Base-by-base conservation (phyloP, 768 basidiomycete species). In the Leccinum boreale region DNA sequence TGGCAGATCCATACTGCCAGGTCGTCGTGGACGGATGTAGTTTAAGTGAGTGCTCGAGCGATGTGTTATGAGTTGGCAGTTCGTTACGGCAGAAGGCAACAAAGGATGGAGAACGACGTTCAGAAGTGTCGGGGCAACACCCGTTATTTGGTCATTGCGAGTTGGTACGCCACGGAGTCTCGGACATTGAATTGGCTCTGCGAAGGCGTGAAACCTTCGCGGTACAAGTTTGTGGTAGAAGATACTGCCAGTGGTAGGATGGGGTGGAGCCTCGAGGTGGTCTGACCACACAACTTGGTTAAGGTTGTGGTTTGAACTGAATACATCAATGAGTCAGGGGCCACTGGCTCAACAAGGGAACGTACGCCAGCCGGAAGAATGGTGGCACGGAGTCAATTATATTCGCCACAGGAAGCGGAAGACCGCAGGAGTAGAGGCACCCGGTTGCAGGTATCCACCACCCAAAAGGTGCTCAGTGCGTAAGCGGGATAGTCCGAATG, bases 121-220 rank as follows among this genome's bases (percentile, higher is more conserved):
- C 50, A 44, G 35, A 29, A 35, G 50, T 49, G 42, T n/a, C 14
- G 51, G 24, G 36, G 14, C 29, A 35, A 15, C 44, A 19, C 42
- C 19, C 47, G 47, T 53, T 54, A 56, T 51, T 45, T 55, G 53
- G 26, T 42, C 54, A 28, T 35, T 54, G 51, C 11, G 48, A 44
- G 39, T 23, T 33, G 21, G 28, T 26, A 44, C 24, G 68, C 59
- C 68, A 70, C 69, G 69, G 67, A 67, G 69, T 62, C 65, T 65
- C 69, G 69, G 67, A 69, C 67, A 68, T 70, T 70, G 69, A 70
- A 66, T 54, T 45, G 35, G 46, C n/a, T 54, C n/a, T 23, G 39
- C 14, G 36, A 46, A 9, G 12, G 3, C 3, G 53, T 46, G 61
- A 60, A 70, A 70, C 67, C 67, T 70, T 70, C 69, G 69, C 70